Evolutionary conservation across 768 basidiomycete genomes (phyloP).

Genomic region (Tricholoma terreum): DNA sequence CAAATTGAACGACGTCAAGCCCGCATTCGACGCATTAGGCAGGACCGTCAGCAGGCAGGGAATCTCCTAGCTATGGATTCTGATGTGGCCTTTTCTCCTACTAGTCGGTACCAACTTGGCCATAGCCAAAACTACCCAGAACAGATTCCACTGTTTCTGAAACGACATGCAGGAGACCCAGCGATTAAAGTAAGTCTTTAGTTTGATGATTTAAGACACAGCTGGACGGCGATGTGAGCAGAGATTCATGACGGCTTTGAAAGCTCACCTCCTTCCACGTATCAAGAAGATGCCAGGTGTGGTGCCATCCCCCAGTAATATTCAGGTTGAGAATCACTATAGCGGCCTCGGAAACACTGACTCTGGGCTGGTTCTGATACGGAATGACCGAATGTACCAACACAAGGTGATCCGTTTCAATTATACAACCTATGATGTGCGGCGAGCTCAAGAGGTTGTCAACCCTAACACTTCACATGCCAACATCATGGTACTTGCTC

Average conservation of each 20-base stretch:
- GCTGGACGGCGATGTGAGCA: neutral
- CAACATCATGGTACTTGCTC: slow-evolving; percentile 26
- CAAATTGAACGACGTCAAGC: slow-evolving; percentile 1
- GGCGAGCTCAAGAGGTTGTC: slow-evolving; percentile 2
- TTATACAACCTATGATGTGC: slow-evolving; percentile 42
- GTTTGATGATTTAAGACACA: too few species aligned
- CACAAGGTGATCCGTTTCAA: slow-evolving; percentile 33
- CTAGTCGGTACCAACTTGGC: neutral
- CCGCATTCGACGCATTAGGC: neutral
- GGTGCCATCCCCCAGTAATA: neutral
- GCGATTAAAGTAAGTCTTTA: neutral
- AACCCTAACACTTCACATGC: slow-evolving; percentile 24
- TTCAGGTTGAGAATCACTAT: too few species aligned
- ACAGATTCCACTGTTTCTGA: neutral
- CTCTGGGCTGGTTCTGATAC: neutral
- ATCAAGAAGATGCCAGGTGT: slow-evolving; percentile 6
- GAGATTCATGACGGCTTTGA: neutral
- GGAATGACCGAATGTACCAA: slow-evolving; percentile 12
- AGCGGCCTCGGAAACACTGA: too few species aligned
- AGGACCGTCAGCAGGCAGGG: neutral
- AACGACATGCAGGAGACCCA: neutral
- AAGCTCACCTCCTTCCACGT: slow-evolving; percentile 8
- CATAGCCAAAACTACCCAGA: neutral
- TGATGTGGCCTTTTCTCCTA: neutral
- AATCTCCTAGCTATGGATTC: neutral